Percentiles rank a stretch among this genome's conserved stretches.
Conservation (phyloP, 2,329 filamentous ascomycete genomes). For the Cytospora leucostoma region DNA sequence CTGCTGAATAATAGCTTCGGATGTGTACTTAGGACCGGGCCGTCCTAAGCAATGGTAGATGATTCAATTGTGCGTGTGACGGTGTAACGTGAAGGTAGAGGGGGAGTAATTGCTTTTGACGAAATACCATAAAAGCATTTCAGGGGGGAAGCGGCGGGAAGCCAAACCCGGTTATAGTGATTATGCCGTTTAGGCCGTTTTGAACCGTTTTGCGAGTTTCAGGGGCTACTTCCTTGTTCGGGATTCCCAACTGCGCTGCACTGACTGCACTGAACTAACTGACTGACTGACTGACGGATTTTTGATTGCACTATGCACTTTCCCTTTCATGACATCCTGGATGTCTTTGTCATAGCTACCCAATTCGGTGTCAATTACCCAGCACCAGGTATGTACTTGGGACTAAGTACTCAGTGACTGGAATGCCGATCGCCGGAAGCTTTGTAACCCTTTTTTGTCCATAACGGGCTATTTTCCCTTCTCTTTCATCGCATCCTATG, state of each 20-base stretch:
- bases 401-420: background rate
- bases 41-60: background rate
- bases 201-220: background rate
- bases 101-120: background rate
- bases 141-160: background rate
- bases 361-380: no score
- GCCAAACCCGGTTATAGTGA: background rate
- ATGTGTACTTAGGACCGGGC: background rate
- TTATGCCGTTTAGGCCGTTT: constrained; percentile 1
- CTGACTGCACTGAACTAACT: background rate
- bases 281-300: background rate
- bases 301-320: no score
- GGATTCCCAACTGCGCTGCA: constrained; percentile 10
- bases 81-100: background rate
- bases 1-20: constrained; percentile 4
- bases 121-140: background rate
- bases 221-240: constrained; percentile 24
- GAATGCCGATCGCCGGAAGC: background rate
- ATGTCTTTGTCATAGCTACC: background rate
- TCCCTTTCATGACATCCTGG: background rate
- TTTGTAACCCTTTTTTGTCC: background rate
- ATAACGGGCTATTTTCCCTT: background rate
- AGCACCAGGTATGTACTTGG: no score
- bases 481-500: background rate
- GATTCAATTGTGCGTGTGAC: background rate